Evolutionary conservation across 2,329 filamentous ascomycete genomes (phyloP), one percentile per base, ranked within the genome.

Genomic region (Zelopaecilomyces penicillatus): DNA sequence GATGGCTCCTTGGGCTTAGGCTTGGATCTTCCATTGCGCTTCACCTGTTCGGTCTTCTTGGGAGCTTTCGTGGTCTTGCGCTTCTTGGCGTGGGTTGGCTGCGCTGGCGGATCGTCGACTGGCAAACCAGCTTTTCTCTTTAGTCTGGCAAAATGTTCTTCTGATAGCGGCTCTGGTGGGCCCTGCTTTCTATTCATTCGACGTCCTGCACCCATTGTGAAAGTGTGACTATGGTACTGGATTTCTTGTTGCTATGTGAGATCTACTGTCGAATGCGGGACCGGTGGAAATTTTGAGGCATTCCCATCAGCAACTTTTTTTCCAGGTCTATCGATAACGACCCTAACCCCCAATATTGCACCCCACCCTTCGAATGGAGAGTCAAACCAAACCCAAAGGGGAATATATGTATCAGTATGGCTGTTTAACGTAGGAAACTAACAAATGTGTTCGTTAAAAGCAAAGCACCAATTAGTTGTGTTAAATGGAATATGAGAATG

Each of bases 181-280:
- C 89, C 91, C 77, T 97, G 93, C 70, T 96, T 96, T 66, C 90
- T 87, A 41, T 49, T 49, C 83, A 96, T 94, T 58, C 90, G 87
- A 64, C 89, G 85, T 65, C 89, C 87, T 50, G 82, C 79, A 73
- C 88, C 90, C 90, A 95, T 95, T 60, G 64, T 80, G 62, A 62
- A 33, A 26, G 39, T 19, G 19, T 19, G 19, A 19, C 19, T 19
- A 41, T 31, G 39, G 10, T 38, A 41, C 28, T 39, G 29, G 44
- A 38, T 33, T 28, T n/a, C 31, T 41, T 30, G 19, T 31, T 26
- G 5, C 26, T 26, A 6, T 31, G 10, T 12, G 8, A 30, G 10
- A 10, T 12, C 40, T 29, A 19, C 19, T 19, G 2, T 19, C 19
- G 19, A 19, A 19, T 19, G 19, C 19, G 41, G 37, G 11, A 29